Base-by-base conservation (phyloP, 768 basidiomycete species). In the Amanita thiersii region DNA sequence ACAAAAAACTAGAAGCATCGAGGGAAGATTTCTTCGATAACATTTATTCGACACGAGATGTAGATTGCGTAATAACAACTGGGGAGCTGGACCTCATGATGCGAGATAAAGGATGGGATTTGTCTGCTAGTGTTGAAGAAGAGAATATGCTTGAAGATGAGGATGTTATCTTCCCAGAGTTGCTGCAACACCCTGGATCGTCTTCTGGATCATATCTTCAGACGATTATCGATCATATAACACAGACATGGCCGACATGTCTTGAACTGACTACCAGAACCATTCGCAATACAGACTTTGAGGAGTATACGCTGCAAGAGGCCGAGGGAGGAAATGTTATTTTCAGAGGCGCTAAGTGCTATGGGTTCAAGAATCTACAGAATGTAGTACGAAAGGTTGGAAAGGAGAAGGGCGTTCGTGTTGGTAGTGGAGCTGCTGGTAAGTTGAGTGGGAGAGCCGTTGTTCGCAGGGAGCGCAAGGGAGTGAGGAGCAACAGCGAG, bases 1-100 rank as follows among this genome's bases (percentile, higher is more conserved):
- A 99, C 72, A 98, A 98, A 65, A 99, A 99, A 57, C 79, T 99
- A 11, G 96, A 99, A 62, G 96, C 96, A 0, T 97, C 93, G 6
- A 75, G 96, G 19, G 76, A 81, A 35, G 93, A 99, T 56, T 99
- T 98, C 56, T 90, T 89, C 56, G 79, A 81, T 47, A 81, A 84
- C 5, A 50, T 75, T 1, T 84, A 89, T 60, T 70, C 81, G 28
- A 91, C 90, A 7, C 71, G 93, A 41, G 94, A 98, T 51, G 89
- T 97, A 33, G 96, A 98, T 61, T 96, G 93, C 56, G 96, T 99
- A 18, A 77, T 98, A 48, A 97, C 96, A 9, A 98, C 96, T 0
- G 94, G 91, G 23, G 96, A 98, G 58, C 72, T 98, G 31, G 84
- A 90, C 49, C 57, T 82, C 11, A 75, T 99, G 48, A 80, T 97